These are phyloP conservation scores for Spizellomyces sp. DNA, from an alignment of 192 early-diverging fungal genomes.

Conservation along the genomic window DNA sequence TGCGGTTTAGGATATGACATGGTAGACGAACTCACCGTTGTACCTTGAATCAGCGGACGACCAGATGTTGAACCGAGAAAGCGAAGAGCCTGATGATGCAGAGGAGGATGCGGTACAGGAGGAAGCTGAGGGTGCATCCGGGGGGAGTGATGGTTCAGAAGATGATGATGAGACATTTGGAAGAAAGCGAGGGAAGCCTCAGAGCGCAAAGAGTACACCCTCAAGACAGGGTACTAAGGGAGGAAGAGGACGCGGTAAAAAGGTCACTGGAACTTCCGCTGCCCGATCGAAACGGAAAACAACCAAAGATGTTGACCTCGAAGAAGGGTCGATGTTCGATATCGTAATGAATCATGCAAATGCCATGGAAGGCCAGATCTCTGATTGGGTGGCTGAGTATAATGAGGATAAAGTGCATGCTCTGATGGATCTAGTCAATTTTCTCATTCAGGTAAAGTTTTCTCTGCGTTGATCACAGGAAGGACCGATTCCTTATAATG, in stretches of 20 bases:
- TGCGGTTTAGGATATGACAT: too few relatives aligned
- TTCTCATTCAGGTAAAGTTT: conserved; percentile 65
- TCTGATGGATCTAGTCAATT: conserved; percentile 73
- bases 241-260: too few relatives aligned
- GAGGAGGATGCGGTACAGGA: neutral
- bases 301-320: neutral
- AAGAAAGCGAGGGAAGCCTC: too few relatives aligned
- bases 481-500: neutral
- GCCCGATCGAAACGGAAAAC: neutral
- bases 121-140: neutral
- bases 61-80: too few relatives aligned
- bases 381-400: conserved; percentile 75
- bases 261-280: too few relatives aligned
- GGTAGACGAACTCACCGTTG: too few relatives aligned
- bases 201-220: too few relatives aligned
- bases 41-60: too few relatives aligned
- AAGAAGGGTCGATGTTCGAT: conserved; percentile 16
- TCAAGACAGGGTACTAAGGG: too few relatives aligned
- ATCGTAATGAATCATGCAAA: conserved; percentile 26
- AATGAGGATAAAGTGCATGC: conserved; percentile 54
- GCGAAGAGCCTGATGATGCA: too few relatives aligned
- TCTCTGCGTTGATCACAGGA: neutral
- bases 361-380: conserved; percentile 62
- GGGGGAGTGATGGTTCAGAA: neutral
- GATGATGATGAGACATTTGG: neutral